Evolutionary conservation across 345 rosid species (phyloP), one percentile per base, ranked within the genome.

Genomic region (Diplotaxis tenuifolia): DNA sequence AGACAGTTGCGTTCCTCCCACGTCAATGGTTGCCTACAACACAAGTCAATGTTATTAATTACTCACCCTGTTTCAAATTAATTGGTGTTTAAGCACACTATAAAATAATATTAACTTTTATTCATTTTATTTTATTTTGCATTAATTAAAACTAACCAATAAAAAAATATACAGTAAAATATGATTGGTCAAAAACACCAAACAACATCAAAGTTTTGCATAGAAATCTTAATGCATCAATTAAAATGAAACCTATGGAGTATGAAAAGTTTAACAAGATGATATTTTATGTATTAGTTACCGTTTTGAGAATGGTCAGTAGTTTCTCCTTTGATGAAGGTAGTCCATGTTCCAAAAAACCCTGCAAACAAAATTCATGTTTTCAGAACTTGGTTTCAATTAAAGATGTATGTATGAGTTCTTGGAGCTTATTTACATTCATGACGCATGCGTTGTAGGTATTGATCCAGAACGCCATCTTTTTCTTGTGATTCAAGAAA

Each of bases 391-490:
- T 45, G 23, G 42, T 32, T 29, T 45, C 65, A 60, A 31, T 7
- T 29, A 29, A 59, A 16, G 8, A 31, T 59, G 38, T 6, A 29
- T 59, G 0, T 14, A 6, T 42, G 70, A 68, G 75, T 62, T 83
- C 85, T 81, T 61, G 81, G 80, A 74, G 85, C 56, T 6, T 16
- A 6, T 7, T 22, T 93, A 93, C 98, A 90, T 93, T 90, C 98
- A 93, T 93, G 78, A 93, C 78, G 83, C 93, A 86, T 77, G 97
- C 86, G 70, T 93, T 93, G 83, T 93, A 93, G 73, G 86, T 78
- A 47, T 93, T 93, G 79, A 93, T 90, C 98, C 98, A 93, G 79
- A 93, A 93, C 23, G 98, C 96, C 63, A 93, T 81, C 85, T 89
- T 93, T 85, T 90, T 93, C 89, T 89, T 90, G 82, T 93, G 85